Percentiles rank a stretch among this genome's conserved stretches.
These are phyloP conservation scores for Chrysanthemum makinoi DNA, from an alignment of 129 eudicot species.

Conservation along the genomic window DNA sequence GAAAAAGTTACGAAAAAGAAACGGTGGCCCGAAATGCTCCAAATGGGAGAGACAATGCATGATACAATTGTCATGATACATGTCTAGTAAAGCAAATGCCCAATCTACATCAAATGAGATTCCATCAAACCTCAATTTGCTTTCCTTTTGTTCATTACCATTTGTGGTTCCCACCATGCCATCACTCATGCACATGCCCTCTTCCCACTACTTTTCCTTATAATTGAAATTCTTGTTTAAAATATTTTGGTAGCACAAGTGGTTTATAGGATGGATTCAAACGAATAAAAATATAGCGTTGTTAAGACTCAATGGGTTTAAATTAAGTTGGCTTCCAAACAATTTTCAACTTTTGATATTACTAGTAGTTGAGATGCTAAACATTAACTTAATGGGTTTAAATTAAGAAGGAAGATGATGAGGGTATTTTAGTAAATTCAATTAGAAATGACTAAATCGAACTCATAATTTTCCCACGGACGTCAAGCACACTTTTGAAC, in stretches of 20 bases:
- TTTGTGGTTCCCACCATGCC: constrained; percentile 44
- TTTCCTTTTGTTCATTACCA: constrained; percentile 35
- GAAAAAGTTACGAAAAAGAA: constrained; percentile 5
- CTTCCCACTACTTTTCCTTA: constrained; percentile 22
- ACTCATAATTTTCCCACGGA: no score
- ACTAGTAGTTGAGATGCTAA: neutral
- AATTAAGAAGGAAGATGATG: no score
- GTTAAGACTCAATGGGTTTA: neutral
- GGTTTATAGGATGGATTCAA: no score
- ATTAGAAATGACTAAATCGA: no score
- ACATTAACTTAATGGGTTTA: neutral
- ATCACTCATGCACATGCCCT: constrained; percentile 51
- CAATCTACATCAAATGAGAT: constrained; percentile 60
- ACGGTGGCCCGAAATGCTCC: constrained; percentile 39
- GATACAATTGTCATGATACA: constrained; percentile 79
- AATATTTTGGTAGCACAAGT: neutral
- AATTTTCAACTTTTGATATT: neutral
- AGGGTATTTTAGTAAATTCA: no score
- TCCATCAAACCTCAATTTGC: constrained; percentile 50
- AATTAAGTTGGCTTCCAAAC: neutral
- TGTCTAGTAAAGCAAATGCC: constrained; percentile 72
- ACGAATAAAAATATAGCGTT: neutral
- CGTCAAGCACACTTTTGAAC: no score
- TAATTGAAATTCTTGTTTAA: neutral
- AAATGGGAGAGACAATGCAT: constrained; percentile 72